These are phyloP conservation scores for Amanita fuliginea DNA, from an alignment of 768 basidiomycete genomes.

Conservation along the genomic window DNA sequence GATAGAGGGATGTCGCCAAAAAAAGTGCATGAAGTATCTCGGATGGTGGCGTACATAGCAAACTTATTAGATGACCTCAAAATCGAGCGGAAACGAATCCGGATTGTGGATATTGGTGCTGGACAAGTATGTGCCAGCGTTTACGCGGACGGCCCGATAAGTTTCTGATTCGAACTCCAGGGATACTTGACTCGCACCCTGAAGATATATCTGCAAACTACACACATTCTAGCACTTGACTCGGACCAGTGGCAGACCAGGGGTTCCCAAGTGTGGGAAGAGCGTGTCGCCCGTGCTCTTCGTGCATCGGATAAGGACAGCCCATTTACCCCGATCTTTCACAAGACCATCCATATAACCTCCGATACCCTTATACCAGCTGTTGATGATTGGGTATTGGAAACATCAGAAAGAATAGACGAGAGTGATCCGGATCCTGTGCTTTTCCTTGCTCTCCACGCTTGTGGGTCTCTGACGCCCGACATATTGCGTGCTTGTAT, in stretches of 20 bases:
- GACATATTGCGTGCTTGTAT: slow-evolving; percentile 50
- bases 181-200: slow-evolving; percentile 54
- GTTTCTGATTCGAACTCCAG: slow-evolving; percentile 17
- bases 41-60: slow-evolving; percentile 47
- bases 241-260: slow-evolving; percentile 43
- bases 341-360: slow-evolving; percentile 46
- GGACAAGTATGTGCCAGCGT: slow-evolving; percentile 40
- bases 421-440: slow-evolving; percentile 27
- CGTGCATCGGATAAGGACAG: slow-evolving; percentile 6
- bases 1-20: slow-evolving; percentile 60
- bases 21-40: slow-evolving; percentile 60
- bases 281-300: slow-evolving; percentile 13
- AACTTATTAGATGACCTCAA: slow-evolving; percentile 13
- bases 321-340: slow-evolving; percentile 27
- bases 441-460: slow-evolving; percentile 60
- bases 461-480: slow-evolving; percentile 65
- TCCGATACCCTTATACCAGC: slow-evolving; percentile 31
- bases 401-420: slow-evolving; percentile 7
- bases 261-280: slow-evolving; percentile 42
- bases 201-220: slow-evolving; percentile 18
- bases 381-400: slow-evolving; percentile 42
- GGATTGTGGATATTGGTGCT: slow-evolving; percentile 64
- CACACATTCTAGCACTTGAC: slow-evolving; percentile 58
- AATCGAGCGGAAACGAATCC: slow-evolving; percentile 10
- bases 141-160: not conserved